A percentile compares a stretch with the other conserved stretches of the same genome.
phyloP scores from a whole-genome alignment of 345 rosid species.

The Gossypium herbaceum region DNA sequence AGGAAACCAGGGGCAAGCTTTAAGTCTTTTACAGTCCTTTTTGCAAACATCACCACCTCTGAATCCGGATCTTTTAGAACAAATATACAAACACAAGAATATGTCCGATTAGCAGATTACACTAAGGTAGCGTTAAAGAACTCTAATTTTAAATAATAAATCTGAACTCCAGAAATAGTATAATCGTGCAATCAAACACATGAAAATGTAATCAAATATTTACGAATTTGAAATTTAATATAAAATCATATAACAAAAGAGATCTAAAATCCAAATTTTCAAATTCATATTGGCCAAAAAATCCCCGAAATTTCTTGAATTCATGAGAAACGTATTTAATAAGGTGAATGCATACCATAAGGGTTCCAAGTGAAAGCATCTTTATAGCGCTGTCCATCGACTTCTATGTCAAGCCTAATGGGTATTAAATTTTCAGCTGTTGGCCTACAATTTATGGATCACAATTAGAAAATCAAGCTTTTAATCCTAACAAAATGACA shows the following conservation, averaged over 20 bases:
- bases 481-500: background rate
- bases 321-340: background rate
- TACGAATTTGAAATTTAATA: background rate
- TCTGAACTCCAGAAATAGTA: background rate
- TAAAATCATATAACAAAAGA: background rate
- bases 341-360: slow-evolving; percentile 42
- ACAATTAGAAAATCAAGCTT: background rate
- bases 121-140: background rate
- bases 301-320: background rate
- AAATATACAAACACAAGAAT: background rate
- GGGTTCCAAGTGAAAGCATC: slow-evolving; percentile 99
- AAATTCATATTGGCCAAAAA: background rate
- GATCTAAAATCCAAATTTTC: background rate
- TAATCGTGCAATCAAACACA: background rate
- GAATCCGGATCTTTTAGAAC: slow-evolving; percentile 66
- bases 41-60: slow-evolving; percentile 75
- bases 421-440: slow-evolving; percentile 87
- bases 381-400: slow-evolving; percentile 81
- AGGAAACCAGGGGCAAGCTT: slow-evolving; percentile 81
- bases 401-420: slow-evolving; percentile 80
- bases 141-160: background rate
- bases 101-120: background rate
- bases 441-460: slow-evolving; percentile 47
- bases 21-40: slow-evolving; percentile 85
- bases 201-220: background rate